Evolutionary conservation across 73 alveolate genomes (phyloP).

Genomic region (Paramecium tetraurelia): DNA sequence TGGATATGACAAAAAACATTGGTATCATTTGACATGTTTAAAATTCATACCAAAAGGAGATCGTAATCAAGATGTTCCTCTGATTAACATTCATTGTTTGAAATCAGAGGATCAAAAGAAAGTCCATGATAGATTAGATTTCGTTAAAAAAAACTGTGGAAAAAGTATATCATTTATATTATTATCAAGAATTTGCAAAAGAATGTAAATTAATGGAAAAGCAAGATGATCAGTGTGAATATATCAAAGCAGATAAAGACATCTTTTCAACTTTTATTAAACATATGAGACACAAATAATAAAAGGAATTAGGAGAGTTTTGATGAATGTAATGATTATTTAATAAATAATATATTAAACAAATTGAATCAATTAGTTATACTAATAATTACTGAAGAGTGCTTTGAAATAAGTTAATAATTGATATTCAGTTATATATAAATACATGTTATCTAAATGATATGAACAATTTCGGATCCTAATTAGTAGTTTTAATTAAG

Average conservation of each 20-base stretch:
- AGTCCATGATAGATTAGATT: neutral
- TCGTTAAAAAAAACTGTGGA: neutral
- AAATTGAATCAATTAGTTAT: neutral
- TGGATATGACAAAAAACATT: conserved; percentile 38
- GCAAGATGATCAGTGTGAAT: neutral
- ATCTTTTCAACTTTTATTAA: neutral
- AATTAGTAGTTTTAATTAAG: no score
- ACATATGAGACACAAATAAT: neutral
- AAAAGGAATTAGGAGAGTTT: conserved; percentile 7
- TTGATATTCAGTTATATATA: no score
- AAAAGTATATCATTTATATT: neutral
- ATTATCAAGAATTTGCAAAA: neutral
- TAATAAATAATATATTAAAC: neutral
- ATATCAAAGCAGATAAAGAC: neutral
- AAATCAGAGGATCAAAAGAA: neutral
- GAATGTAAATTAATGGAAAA: neutral
- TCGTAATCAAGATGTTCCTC: neutral
- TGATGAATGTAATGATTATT: neutral
- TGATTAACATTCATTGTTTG: neutral
- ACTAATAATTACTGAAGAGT: no score
- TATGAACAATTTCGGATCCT: no score
- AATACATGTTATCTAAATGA: no score
- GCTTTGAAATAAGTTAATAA: no score
- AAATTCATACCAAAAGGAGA: neutral
- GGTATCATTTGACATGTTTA: conserved; percentile 33